Evolutionary conservation across 495 filamentous ascomycete species (phyloP).

Genomic region (Xylaria grammica): DNA sequence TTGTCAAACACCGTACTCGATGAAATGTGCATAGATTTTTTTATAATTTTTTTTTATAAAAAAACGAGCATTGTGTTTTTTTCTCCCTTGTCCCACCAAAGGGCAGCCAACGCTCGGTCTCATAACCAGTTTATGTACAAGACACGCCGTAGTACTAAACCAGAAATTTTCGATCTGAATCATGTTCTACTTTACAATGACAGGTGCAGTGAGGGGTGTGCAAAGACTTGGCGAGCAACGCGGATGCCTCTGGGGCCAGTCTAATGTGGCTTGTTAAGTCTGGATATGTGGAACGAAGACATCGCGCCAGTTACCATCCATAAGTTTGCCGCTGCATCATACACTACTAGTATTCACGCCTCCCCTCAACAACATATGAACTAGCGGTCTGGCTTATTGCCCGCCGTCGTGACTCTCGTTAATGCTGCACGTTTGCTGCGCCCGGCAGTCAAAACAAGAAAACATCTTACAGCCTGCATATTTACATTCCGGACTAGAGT

Average conservation of each 20-base stretch:
- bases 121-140: not conserved
- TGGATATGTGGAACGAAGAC: slow-evolving; percentile 1
- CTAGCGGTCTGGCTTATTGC: slow-evolving; percentile 16
- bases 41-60: slow-evolving; percentile 10
- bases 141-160: not conserved
- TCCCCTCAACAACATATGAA: not conserved
- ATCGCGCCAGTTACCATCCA: slow-evolving; percentile 3
- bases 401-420: slow-evolving; percentile 5
- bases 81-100: not conserved
- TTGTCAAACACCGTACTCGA: slow-evolving; percentile 38
- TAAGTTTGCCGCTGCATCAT: slow-evolving; percentile 9
- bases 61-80: slow-evolving; percentile 7
- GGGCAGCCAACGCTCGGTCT: not conserved
- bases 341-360: not conserved
- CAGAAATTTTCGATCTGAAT: not conserved
- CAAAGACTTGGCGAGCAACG: not conserved
- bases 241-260: not conserved
- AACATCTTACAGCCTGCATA: slow-evolving; percentile 14
- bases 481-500: not conserved
- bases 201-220: not conserved
- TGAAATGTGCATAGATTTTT: slow-evolving; percentile 35
- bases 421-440: slow-evolving; percentile 5
- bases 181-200: not conserved
- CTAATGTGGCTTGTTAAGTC: not conserved
- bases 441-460: slow-evolving; percentile 29